phyloP scores from a whole-genome alignment of 2,329 filamentous ascomycete species.

The Colletotrichum tamarilloi region DNA sequence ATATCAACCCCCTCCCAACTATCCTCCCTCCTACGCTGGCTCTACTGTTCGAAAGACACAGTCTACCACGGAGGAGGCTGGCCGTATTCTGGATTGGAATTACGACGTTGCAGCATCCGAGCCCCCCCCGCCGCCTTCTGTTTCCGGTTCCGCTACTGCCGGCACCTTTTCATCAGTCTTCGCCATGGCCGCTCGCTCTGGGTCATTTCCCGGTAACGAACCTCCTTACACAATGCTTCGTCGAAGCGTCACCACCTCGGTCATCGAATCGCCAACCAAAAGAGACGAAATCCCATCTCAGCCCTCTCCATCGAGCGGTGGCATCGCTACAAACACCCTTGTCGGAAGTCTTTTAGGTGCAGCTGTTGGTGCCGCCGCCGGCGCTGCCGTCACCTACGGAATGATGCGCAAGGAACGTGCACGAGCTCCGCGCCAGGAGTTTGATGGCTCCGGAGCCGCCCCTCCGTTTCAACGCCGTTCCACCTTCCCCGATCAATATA shows the following conservation, averaged over 20 bases:
- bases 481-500: slow-evolving; percentile 54
- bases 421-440: slow-evolving; percentile 52
- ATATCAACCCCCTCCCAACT: slow-evolving; percentile 56
- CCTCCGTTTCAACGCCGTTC: slow-evolving; percentile 55
- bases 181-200: slow-evolving; percentile 38
- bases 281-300: slow-evolving; percentile 39
- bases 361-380: slow-evolving; percentile 79
- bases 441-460: slow-evolving; percentile 43
- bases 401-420: slow-evolving; percentile 71
- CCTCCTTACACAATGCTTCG: slow-evolving; percentile 43
- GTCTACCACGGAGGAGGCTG: slow-evolving; percentile 52
- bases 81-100: slow-evolving; percentile 61
- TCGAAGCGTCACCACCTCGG: slow-evolving; percentile 50
- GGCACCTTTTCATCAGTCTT: slow-evolving; percentile 27
- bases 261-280: slow-evolving; percentile 39
- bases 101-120: slow-evolving; percentile 53
- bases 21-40: slow-evolving; percentile 48
- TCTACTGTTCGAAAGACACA: slow-evolving; percentile 48
- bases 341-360: slow-evolving; percentile 83
- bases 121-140: slow-evolving; percentile 1
- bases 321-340: slow-evolving; percentile 65
- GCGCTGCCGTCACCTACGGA: slow-evolving; percentile 72
- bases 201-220: slow-evolving; percentile 37
- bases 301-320: slow-evolving; percentile 43
- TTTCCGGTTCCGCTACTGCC: neutral